A percentile compares a stretch with the other conserved stretches of the same genome.
These are phyloP conservation scores for Pseudocercospora macadamiae DNA, from an alignment of 2,329 filamentous ascomycete genomes.

Conservation along the genomic window DNA sequence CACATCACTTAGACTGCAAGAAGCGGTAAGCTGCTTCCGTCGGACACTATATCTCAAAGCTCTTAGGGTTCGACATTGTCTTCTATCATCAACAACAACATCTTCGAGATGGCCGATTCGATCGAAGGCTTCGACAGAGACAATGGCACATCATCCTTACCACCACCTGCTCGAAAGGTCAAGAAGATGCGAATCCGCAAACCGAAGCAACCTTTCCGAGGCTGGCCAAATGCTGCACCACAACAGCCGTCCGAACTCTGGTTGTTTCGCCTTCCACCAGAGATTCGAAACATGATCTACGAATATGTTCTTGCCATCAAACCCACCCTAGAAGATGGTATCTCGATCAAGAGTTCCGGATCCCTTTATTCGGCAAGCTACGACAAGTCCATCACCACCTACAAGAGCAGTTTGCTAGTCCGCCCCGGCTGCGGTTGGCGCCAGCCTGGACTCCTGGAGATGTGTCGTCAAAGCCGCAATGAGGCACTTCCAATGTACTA, in stretches of 20 bases:
- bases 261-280: not conserved
- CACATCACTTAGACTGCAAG: no score
- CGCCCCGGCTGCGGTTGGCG: no score
- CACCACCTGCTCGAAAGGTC: no score
- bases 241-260: no score
- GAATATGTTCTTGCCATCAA: not conserved
- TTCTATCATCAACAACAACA: not conserved
- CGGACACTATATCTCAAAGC: not conserved
- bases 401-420: no score
- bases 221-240: no score
- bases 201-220: no score
- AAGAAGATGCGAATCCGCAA: not conserved
- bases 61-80: not conserved
- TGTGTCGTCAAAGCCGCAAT: not conserved
- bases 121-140: not conserved
- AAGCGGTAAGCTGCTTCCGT: not conserved
- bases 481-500: not conserved
- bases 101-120: not conserved
- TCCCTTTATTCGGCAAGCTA: no score
- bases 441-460: not conserved
- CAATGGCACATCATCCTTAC: not conserved
- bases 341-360: no score
- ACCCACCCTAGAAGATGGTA: not conserved
- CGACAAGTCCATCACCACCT: no score
- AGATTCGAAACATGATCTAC: constrained; percentile 7